Conservation (phyloP, 148 eudicot genomes). For the Rhododendron williamsianum region DNA sequence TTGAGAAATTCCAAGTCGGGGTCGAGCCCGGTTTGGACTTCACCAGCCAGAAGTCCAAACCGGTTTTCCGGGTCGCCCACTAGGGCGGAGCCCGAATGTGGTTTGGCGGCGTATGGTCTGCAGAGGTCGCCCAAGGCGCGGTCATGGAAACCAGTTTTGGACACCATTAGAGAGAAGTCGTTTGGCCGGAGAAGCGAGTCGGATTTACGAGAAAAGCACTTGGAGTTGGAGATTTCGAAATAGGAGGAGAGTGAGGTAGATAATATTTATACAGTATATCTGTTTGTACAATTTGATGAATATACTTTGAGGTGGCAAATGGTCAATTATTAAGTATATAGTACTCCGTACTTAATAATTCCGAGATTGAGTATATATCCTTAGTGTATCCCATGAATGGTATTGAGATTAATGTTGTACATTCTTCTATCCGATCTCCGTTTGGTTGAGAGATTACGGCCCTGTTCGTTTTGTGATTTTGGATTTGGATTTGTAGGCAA, state of each 20-base stretch:
- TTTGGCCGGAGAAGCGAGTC: conserved; percentile 30
- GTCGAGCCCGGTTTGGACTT: conserved; percentile 3
- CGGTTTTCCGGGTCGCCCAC: neutral
- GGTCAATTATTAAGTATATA: too few relatives aligned
- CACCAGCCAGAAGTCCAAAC: conserved; percentile 14
- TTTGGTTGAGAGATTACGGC: neutral
- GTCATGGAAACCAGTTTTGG: conserved; percentile 34
- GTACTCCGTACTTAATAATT: neutral
- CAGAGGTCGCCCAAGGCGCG: neutral
- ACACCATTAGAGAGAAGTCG: conserved; percentile 29
- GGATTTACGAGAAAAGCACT: conserved; percentile 22
- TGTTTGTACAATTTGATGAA: neutral
- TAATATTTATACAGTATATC: too few relatives aligned
- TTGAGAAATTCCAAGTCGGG: neutral
- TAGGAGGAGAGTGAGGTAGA: neutral
- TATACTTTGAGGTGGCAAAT: too few relatives aligned
- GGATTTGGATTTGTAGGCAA: too few relatives aligned
- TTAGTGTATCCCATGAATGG: neutral
- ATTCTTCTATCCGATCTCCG: neutral
- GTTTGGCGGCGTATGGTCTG: neutral
- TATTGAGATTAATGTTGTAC: too few relatives aligned
- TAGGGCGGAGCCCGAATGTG: neutral
- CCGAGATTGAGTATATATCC: neutral
- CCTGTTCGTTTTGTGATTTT: too few relatives aligned
- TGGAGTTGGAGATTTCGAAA: conserved; percentile 1